phyloP scores from a whole-genome alignment of 1,284 basidiomycete genomes.

The Ustanciosporium gigantosporum region DNA sequence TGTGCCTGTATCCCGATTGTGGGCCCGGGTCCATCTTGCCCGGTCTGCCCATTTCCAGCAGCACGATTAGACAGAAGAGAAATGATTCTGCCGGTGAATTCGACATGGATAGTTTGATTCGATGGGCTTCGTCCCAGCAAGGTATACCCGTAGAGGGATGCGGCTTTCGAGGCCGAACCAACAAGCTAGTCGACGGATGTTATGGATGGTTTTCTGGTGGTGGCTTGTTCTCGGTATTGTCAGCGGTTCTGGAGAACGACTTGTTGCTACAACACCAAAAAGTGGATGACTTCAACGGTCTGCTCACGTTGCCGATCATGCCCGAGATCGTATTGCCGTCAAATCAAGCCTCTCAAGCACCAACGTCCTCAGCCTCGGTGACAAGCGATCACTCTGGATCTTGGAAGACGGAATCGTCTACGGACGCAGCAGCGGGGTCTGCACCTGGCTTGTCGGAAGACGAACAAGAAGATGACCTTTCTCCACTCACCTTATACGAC shows the following conservation, averaged over 20 bases:
- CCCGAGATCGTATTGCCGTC: background rate
- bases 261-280: conserved; percentile 39
- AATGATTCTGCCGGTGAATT: conserved; percentile 63
- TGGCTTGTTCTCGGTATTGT: conserved; percentile 80
- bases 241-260: conserved; percentile 67
- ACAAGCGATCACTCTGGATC: conserved; percentile 7
- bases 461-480: conserved; percentile 16
- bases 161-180: conserved; percentile 89
- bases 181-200: conserved; percentile 98
- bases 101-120: conserved; percentile 69
- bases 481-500: conserved; percentile 37
- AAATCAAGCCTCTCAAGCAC: conserved; percentile 1
- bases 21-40: conserved; percentile 2
- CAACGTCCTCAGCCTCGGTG: conserved; percentile 1
- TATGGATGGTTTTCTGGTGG: conserved; percentile 96
- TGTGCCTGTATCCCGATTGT: conserved; percentile 66
- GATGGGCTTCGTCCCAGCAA: conserved; percentile 89
- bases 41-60: background rate
- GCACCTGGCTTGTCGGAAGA: conserved; percentile 1
- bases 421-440: background rate
- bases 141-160: conserved; percentile 81
- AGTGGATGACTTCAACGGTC: conserved; percentile 19
- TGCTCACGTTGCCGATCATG: conserved; percentile 14
- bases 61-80: background rate
- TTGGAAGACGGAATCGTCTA: conserved; percentile 31